Evolutionary conservation across 2,329 filamentous ascomycete genomes (phyloP), one percentile per base, ranked within the genome.

Genomic region (Plenodomus tracheiphilus): DNA sequence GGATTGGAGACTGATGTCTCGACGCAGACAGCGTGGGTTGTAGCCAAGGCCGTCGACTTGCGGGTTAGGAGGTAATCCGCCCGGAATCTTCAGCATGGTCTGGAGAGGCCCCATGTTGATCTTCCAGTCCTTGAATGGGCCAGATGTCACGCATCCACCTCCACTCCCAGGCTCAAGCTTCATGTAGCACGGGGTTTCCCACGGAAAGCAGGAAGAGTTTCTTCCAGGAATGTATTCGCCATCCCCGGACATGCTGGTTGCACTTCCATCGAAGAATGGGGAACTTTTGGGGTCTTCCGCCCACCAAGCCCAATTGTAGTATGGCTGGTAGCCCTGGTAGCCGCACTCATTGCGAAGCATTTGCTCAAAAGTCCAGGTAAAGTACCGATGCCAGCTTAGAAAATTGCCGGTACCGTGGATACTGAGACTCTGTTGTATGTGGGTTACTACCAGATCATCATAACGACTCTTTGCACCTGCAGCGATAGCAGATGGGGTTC

Each of bases 241-340:
- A 49, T 82, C 77, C 18, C 79, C 77, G 25, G 75, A 61, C 58
- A 71, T 61, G 39, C 74, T 71, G 43, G 75, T 78, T 19, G 73
- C 75, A 51, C 76, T 78, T 39, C 82, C 82, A 53, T 82, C 79
- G 51, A 85, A 83, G 41, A 84, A 62, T 15, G 79, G 77, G 0
- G 79, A 81, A 46, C 74, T 73, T 53, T 51, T 42, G 1, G 66
- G 66, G 41, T 82, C 75, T 2, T 69, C 51, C 2, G 75, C 69
- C 64, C 75, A 77, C 41, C 74, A 72, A 3, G 74, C 74, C 78
- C 79, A 83, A 64, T 81, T 79, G 69, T 77, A 79, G 68, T 81
- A 81, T 1, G 74, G 74, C 35, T 72, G 67, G 43, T 66, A 66
- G 43, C 71, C 74, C 5, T 56, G 65, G 50, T 74, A 77, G 42